Percentiles rank a stretch among this genome's conserved stretches.
phyloP scores from a whole-genome alignment of 768 basidiomycete genomes.

The Pulveroboletus sp. region DNA sequence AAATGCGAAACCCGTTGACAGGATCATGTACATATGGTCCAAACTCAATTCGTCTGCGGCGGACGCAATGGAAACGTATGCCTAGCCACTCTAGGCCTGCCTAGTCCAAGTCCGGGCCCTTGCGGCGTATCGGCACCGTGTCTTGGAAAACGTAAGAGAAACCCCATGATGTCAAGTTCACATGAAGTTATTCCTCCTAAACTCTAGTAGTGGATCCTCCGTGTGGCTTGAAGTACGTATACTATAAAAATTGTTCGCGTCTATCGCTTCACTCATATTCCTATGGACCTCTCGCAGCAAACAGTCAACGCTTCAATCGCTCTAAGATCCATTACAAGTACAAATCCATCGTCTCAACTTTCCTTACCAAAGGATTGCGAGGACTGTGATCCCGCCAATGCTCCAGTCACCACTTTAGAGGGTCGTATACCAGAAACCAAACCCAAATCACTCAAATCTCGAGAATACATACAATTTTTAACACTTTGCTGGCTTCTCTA shows the following conservation, averaged over 20 bases:
- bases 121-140: too few relatives aligned
- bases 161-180: too few relatives aligned
- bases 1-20: too few relatives aligned
- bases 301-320: background rate
- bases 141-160: too few relatives aligned
- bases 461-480: constrained; percentile 45
- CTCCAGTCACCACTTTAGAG: background rate
- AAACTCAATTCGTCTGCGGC: too few relatives aligned
- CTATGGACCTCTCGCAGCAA: constrained; percentile 5
- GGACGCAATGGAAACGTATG: too few relatives aligned
- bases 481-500: constrained; percentile 57
- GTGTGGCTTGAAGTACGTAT: too few relatives aligned
- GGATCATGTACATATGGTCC: too few relatives aligned
- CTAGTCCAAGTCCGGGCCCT: too few relatives aligned
- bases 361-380: constrained; percentile 3
- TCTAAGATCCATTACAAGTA: constrained; percentile 3
- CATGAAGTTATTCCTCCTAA: too few relatives aligned
- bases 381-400: background rate
- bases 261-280: background rate
- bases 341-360: background rate
- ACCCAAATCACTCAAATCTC: constrained; percentile 5
- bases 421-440: constrained; percentile 1
- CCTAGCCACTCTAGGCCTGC: too few relatives aligned
- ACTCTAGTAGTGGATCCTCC: too few relatives aligned
- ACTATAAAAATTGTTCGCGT: background rate